Evolutionary conservation across 2,329 filamentous ascomycete species (phyloP).

Genomic region (Trichothecium roseum): DNA sequence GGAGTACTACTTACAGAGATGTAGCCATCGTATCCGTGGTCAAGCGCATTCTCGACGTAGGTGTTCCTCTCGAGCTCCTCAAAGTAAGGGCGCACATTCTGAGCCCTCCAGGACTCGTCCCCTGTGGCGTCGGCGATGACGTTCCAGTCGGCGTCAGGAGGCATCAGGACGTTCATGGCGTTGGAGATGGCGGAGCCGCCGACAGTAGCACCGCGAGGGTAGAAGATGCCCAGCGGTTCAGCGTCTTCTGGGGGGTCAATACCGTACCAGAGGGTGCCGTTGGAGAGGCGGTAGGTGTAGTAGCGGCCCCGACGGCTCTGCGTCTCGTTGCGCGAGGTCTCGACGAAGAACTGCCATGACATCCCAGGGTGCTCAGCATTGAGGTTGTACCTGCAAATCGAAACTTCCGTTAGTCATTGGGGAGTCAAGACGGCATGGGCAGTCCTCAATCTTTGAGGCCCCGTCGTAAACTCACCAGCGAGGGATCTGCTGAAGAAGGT

Average conservation of each 20-base stretch:
- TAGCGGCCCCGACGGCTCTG: background rate
- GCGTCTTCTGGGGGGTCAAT: constrained; percentile 3
- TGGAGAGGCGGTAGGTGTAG: background rate
- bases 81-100: constrained; percentile 29
- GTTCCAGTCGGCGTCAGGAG: constrained; percentile 10
- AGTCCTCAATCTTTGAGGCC: too few species aligned
- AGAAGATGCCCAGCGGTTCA: constrained; percentile 5
- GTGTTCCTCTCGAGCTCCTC: constrained; percentile 29
- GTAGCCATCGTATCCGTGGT: constrained; percentile 30
- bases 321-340: constrained; percentile 8
- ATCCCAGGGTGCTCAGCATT: constrained; percentile 8
- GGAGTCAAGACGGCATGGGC: too few species aligned
- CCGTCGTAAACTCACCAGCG: constrained; percentile 5
- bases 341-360: constrained; percentile 49
- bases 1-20: constrained; percentile 13
- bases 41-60: constrained; percentile 20
- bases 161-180: constrained; percentile 4
- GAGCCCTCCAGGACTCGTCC: constrained; percentile 27
- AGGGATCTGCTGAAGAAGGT: constrained; percentile 7
- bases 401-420: too few species aligned
- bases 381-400: background rate
- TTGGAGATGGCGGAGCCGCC: constrained; percentile 5
- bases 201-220: constrained; percentile 5
- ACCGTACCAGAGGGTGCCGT: constrained; percentile 2
- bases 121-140: constrained; percentile 27